Evolutionary conservation across 2,329 filamentous ascomycete genomes (phyloP).

Genomic region (Lachnellula subtilissima): DNA sequence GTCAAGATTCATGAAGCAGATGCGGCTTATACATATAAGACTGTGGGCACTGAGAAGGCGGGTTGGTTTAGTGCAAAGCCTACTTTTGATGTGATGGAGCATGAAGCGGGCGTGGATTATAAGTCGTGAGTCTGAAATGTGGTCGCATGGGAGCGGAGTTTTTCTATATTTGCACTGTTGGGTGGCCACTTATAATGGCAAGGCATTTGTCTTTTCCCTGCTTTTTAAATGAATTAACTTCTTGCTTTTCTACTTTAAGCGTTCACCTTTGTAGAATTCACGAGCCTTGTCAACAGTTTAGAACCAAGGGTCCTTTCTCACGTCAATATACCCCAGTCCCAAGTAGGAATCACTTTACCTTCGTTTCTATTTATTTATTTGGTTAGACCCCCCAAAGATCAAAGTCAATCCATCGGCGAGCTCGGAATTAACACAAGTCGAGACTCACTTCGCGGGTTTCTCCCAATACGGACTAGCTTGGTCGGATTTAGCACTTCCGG

Average conservation of each 20-base stretch:
- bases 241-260: too few relatives aligned
- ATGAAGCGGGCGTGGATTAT: slow-evolving; percentile 39
- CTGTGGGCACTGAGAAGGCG: slow-evolving; percentile 54
- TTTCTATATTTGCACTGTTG: neutral
- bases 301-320: too few relatives aligned
- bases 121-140: slow-evolving; percentile 19
- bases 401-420: too few relatives aligned
- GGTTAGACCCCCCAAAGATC: too few relatives aligned
- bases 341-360: too few relatives aligned
- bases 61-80: slow-evolving; percentile 71
- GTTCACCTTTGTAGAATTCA: too few relatives aligned
- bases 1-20: slow-evolving; percentile 65
- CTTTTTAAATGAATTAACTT: too few relatives aligned
- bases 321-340: too few relatives aligned
- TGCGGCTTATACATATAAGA: slow-evolving; percentile 62
- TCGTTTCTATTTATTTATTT: too few relatives aligned
- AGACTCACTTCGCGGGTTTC: neutral
- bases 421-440: too few relatives aligned
- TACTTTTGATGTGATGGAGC: slow-evolving; percentile 64
- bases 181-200: neutral
- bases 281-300: too few relatives aligned
- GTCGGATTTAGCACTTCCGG: neutral
- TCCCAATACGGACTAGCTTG: neutral
- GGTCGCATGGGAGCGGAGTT: neutral
- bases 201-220: neutral